Percentiles rank a stretch among this genome's conserved stretches.
Evolutionary conservation across 1,284 basidiomycete genomes (phyloP).

Genomic region (Ustilago esculenta): DNA sequence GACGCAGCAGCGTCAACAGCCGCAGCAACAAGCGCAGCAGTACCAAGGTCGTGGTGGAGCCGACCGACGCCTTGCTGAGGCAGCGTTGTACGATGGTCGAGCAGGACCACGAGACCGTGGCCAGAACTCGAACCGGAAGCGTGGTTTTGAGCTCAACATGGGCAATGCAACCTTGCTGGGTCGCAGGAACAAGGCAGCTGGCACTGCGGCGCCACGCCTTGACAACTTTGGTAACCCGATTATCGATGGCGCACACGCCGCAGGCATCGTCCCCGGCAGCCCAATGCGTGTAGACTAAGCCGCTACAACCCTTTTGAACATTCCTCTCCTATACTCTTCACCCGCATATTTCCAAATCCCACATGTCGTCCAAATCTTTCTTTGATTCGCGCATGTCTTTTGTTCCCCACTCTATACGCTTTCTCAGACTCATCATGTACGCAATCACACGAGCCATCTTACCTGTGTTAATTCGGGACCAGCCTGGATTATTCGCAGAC

Average conservation of each 20-base stretch:
- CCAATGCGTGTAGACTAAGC: conserved; percentile 52
- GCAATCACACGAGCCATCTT: conserved; percentile 13
- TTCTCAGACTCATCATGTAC: not conserved
- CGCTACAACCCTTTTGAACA: not conserved
- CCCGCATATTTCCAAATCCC: not conserved
- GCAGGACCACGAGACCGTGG: conserved; percentile 60
- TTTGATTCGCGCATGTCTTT: no score
- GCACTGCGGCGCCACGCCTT: conserved; percentile 13
- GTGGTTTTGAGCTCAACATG: conserved; percentile 63
- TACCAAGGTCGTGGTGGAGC: conserved; percentile 62
- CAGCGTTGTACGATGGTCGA: conserved; percentile 62
- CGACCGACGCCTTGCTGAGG: conserved; percentile 66
- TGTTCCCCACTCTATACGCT: conserved; percentile 1
- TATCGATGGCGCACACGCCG: conserved; percentile 41
- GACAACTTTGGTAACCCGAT: conserved; percentile 41
- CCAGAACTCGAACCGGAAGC: conserved; percentile 37
- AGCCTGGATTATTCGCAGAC: no score
- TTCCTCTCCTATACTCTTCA: not conserved
- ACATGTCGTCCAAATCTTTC: not conserved
- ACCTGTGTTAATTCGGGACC: no score
- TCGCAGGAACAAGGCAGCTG: conserved; percentile 52
- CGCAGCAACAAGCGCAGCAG: conserved; percentile 45
- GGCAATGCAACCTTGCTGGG: conserved; percentile 62
- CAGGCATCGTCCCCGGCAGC: conserved; percentile 52
- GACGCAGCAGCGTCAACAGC: conserved; percentile 43